Conservation (phyloP, 192 early-diverging fungal genomes). For the Chytriomyces sp. region DNA sequence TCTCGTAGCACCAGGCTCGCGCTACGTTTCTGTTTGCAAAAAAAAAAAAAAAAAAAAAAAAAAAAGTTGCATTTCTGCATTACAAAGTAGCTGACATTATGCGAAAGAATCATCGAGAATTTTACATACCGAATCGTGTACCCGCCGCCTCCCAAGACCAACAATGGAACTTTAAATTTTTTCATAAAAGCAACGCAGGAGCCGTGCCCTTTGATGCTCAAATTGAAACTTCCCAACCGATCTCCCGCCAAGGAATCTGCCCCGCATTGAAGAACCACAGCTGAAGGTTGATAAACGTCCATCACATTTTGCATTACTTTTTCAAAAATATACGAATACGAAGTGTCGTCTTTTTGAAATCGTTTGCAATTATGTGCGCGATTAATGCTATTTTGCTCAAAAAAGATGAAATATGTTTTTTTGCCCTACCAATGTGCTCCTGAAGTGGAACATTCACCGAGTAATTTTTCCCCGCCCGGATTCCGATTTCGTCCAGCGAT, state of each 20-base stretch:
- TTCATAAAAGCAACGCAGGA: constrained; percentile 93
- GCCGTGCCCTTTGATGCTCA: constrained; percentile 92
- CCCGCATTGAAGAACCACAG: constrained; percentile 93
- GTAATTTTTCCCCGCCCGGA: constrained; percentile 86
- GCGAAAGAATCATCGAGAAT: background rate
- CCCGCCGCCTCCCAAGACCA: constrained; percentile 95
- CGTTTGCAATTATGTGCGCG: no score
- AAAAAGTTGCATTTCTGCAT: no score
- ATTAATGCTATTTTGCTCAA: no score
- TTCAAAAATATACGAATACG: constrained; percentile 90
- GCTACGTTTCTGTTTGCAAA: constrained; percentile 84
- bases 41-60: constrained; percentile 29
- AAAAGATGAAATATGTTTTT: no score
- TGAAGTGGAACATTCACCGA: constrained; percentile 93
- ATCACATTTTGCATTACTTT: constrained; percentile 85
- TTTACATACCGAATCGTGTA: constrained; percentile 86
- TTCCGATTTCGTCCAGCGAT: constrained; percentile 85
- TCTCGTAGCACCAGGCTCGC: constrained; percentile 95
- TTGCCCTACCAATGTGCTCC: constrained; percentile 73
- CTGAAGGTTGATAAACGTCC: constrained; percentile 91
- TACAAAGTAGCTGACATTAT: no score
- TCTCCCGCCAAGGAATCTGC: constrained; percentile 93
- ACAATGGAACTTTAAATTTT: constrained; percentile 84
- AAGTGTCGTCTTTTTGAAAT: constrained; percentile 70
- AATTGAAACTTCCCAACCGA: constrained; percentile 91